phyloP scores from a whole-genome alignment of 192 early-diverging fungal species.

The Mortierella antarctica region DNA sequence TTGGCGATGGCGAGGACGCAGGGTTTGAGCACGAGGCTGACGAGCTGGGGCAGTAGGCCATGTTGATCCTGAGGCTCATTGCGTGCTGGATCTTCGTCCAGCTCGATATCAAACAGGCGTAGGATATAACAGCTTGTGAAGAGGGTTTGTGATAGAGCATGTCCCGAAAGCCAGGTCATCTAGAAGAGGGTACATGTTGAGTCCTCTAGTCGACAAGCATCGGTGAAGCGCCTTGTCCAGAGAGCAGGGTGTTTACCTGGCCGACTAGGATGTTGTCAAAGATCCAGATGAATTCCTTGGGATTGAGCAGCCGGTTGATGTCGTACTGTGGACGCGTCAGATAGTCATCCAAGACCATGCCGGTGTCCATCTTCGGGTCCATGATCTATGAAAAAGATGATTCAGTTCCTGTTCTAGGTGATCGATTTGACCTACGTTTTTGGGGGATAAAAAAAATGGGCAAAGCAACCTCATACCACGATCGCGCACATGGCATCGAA shows the following conservation, averaged over 20 bases:
- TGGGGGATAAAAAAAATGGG: not conserved
- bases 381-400: constrained; percentile 55
- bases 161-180: constrained; percentile 73
- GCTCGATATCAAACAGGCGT: constrained; percentile 49
- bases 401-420: not conserved
- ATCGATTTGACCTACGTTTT: no score
- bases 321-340: constrained; percentile 48
- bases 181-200: constrained; percentile 9
- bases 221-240: no score
- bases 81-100: constrained; percentile 15
- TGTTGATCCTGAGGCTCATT: not conserved
- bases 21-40: constrained; percentile 55
- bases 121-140: constrained; percentile 68
- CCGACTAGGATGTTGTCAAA: constrained; percentile 64
- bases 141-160: constrained; percentile 68
- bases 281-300: constrained; percentile 59
- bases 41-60: constrained; percentile 44
- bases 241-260: constrained; percentile 47
- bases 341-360: constrained; percentile 62
- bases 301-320: constrained; percentile 38
- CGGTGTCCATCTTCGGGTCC: constrained; percentile 73
- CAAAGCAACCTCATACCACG: constrained; percentile 33
- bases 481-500: constrained; percentile 75
- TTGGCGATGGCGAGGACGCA: constrained; percentile 62
- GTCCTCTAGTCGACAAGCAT: not conserved